A percentile compares a stretch with the other conserved stretches of the same genome.
Evolutionary conservation across 2,329 filamentous ascomycete genomes (phyloP).

Genomic region (Ophiostoma perfectum): DNA sequence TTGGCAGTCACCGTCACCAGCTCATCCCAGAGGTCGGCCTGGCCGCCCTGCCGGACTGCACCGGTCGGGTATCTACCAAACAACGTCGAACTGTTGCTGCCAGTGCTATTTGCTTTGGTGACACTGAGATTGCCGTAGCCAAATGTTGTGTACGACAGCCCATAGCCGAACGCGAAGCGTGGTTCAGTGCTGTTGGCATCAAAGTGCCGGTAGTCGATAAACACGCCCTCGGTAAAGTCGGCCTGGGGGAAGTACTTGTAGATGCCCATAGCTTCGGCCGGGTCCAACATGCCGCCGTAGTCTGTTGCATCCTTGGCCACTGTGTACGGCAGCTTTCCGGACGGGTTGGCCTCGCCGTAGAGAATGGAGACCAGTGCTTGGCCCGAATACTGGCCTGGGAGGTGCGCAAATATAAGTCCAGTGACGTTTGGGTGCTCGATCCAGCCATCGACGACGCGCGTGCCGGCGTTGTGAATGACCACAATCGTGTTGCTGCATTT

Average conservation of each 20-base stretch:
- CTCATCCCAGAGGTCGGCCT: slow-evolving; percentile 43
- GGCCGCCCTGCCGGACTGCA: slow-evolving; percentile 40
- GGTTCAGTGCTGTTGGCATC: slow-evolving; percentile 45
- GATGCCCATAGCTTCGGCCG: slow-evolving; percentile 10
- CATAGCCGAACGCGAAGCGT: slow-evolving; percentile 52
- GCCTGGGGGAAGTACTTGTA: slow-evolving; percentile 38
- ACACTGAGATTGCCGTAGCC: slow-evolving; percentile 38
- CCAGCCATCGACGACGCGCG: slow-evolving; percentile 55
- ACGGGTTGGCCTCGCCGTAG: slow-evolving; percentile 53
- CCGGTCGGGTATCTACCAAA: slow-evolving; percentile 37
- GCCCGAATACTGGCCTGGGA: slow-evolving; percentile 59
- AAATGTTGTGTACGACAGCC: slow-evolving; percentile 53
- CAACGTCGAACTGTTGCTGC: slow-evolving; percentile 24
- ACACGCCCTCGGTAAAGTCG: slow-evolving; percentile 35
- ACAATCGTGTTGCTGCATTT: slow-evolving; percentile 60
- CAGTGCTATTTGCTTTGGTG: slow-evolving; percentile 22
- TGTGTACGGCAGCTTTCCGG: slow-evolving; percentile 56
- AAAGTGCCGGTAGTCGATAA: slow-evolving; percentile 51
- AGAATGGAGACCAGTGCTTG: slow-evolving; percentile 49
- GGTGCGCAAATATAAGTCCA: slow-evolving; percentile 56
- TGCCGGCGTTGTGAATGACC: slow-evolving; percentile 58
- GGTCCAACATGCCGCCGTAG: slow-evolving; percentile 31
- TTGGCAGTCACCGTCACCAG: slow-evolving; percentile 38
- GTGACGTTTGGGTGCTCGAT: slow-evolving; percentile 59
- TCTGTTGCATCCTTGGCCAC: slow-evolving; percentile 51